Base-by-base conservation (phyloP, 225 moss, liverwort and hornwort genomes). In the Straminergon stramineum region DNA sequence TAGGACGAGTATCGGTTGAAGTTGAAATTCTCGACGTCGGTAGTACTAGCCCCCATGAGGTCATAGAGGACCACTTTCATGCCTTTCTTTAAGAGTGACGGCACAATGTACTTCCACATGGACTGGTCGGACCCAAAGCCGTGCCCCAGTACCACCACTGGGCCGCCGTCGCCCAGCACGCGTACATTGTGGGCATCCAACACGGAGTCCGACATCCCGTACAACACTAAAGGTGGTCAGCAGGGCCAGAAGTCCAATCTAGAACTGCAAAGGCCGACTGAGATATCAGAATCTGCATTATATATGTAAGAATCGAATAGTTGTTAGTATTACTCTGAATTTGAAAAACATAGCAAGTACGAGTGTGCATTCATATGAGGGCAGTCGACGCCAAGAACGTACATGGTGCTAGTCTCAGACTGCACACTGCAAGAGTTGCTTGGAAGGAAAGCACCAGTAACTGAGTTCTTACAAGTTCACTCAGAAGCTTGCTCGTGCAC, bases 101-200 rank as follows among this genome's bases (percentile, higher is more conserved):
- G 95, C 48, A 96, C 85, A 17, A 94, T 79, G 68, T 97, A 92
- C 89, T 96, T 95, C 98, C 98, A 98, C 84, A 96, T 90, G 13
- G 97, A 97, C 87, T 97, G 97, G 90, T 98, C 95, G 4, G 94
- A 91, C 14, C 97, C 98, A 60, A 95, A 95, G 32, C 97, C 98
- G 74, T 98, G 98, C 55, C 94, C 90, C 41, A 98, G 88, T 9
- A 98, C 94, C 43, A 98, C 93, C 48, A 94, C 77, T 35, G 93
- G 83, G 31, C 93, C 91, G 13, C 98, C 97, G 23, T 51, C 69
- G 67, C 98, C 98, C 84, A 95, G 69, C 65, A 95, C 91, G 70
- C 91, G 88, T 81, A 97, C 98, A 92, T 98, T 98, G 91, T 97
- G 96, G 4, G 43, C 71, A 34, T 91, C 65, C 77, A 92, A 60